phyloP scores from a whole-genome alignment of 2,329 filamentous ascomycete genomes.

The Paracoccidioides lutzii region DNA sequence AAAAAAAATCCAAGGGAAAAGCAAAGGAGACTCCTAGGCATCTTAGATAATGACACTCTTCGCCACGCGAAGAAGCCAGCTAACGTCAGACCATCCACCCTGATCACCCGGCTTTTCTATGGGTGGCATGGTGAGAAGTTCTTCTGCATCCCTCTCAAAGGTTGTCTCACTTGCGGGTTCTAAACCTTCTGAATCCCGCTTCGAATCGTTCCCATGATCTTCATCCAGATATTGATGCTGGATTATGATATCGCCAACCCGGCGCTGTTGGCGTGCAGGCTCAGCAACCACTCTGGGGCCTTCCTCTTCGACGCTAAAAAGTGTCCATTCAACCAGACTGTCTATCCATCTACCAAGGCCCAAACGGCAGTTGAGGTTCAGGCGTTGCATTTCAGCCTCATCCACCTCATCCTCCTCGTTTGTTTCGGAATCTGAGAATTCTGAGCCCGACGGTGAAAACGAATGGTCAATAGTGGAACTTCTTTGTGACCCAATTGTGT shows the following conservation, averaged over 20 bases:
- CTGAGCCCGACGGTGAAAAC: slow-evolving; percentile 13
- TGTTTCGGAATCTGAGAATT: slow-evolving; percentile 17
- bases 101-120: slow-evolving; percentile 24
- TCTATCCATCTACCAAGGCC: slow-evolving; percentile 47
- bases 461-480: slow-evolving; percentile 8
- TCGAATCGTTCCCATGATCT: slow-evolving; percentile 13
- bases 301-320: slow-evolving; percentile 43
- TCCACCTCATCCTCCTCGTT: slow-evolving; percentile 32
- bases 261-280: slow-evolving; percentile 1
- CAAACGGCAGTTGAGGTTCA: slow-evolving; percentile 41
- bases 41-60: slow-evolving; percentile 19
- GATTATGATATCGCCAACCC: slow-evolving; percentile 22
- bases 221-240: background rate
- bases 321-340: slow-evolving; percentile 43
- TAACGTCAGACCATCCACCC: slow-evolving; percentile 46
- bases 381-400: slow-evolving; percentile 40
- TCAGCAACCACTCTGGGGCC: slow-evolving; percentile 2
- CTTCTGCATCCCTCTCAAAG: slow-evolving; percentile 18
- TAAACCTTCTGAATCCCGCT: slow-evolving; percentile 8
- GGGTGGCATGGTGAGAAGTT: background rate
- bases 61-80: slow-evolving; percentile 45
- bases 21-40: background rate
- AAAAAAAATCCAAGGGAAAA: background rate
- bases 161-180: slow-evolving; percentile 8
- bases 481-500: slow-evolving; percentile 11